phyloP scores from a whole-genome alignment of 2,329 filamentous ascomycete genomes.

The Ophiostoma novo-ulmi region DNA sequence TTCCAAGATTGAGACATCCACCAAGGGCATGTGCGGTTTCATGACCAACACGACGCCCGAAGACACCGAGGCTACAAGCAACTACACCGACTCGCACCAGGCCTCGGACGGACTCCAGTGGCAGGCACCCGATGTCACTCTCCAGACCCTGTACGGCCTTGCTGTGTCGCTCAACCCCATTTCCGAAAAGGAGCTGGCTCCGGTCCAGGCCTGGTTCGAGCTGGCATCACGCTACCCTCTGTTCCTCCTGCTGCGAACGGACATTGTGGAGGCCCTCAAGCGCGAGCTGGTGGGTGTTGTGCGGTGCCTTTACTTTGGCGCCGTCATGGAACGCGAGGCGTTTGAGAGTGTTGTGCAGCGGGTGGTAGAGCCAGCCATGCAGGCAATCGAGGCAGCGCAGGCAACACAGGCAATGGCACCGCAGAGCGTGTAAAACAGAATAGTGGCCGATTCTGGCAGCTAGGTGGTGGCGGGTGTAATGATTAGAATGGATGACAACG shows the following conservation, averaged over 20 bases:
- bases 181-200: slow-evolving; percentile 42
- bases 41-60: slow-evolving; percentile 20
- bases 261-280: slow-evolving; percentile 38
- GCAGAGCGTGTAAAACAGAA: neutral
- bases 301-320: slow-evolving; percentile 45
- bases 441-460: neutral
- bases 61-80: slow-evolving; percentile 10
- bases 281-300: slow-evolving; percentile 42
- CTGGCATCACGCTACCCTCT: slow-evolving; percentile 41
- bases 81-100: slow-evolving; percentile 17
- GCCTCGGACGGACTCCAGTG: slow-evolving; percentile 33
- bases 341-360: slow-evolving; percentile 45
- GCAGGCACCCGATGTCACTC: slow-evolving; percentile 39
- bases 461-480: neutral
- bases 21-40: slow-evolving; percentile 25
- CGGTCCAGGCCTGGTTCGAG: slow-evolving; percentile 54
- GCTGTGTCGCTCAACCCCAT: slow-evolving; percentile 41
- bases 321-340: slow-evolving; percentile 42
- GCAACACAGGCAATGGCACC: neutral
- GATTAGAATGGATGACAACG: neutral
- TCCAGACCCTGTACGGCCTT: slow-evolving; percentile 42
- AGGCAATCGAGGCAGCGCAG: neutral
- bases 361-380: slow-evolving; percentile 35
- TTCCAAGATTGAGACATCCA: slow-evolving; percentile 23
- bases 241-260: slow-evolving; percentile 36